Evolutionary conservation across 768 basidiomycete species (phyloP).

Genomic region (Boletus fagicola): DNA sequence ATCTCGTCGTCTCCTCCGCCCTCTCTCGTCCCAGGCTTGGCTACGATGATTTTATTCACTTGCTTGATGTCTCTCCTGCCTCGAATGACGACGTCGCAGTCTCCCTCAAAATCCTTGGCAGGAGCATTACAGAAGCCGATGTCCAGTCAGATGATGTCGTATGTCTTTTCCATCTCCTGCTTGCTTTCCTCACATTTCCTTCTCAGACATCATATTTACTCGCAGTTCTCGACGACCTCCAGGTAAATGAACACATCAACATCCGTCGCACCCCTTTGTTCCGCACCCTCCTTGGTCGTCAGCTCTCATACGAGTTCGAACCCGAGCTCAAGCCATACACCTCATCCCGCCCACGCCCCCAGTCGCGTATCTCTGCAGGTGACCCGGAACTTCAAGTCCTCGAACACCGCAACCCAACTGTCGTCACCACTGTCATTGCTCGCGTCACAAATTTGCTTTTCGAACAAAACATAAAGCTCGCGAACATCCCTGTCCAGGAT

Average conservation of each 20-base stretch:
- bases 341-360: constrained; percentile 19
- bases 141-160: constrained; percentile 48
- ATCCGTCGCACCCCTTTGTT: constrained; percentile 43
- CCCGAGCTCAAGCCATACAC: constrained; percentile 10
- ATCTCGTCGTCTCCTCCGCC: constrained; percentile 43
- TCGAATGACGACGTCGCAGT: constrained; percentile 33
- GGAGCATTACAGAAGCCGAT: constrained; percentile 42
- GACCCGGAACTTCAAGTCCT: constrained; percentile 34
- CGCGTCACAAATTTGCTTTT: constrained; percentile 48
- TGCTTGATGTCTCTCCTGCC: constrained; percentile 32
- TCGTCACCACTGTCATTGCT: constrained; percentile 48
- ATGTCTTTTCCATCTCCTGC: constrained; percentile 21
- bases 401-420: constrained; percentile 37
- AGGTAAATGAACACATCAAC: constrained; percentile 29
- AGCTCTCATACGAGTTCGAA: constrained; percentile 23
- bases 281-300: constrained; percentile 31
- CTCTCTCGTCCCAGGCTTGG: constrained; percentile 36
- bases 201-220: constrained; percentile 46
- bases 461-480: constrained; percentile 42
- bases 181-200: constrained; percentile 3
- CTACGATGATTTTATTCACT: constrained; percentile 40
- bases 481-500: constrained; percentile 30
- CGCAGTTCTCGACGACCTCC: constrained; percentile 40
- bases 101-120: constrained; percentile 41
- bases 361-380: constrained; percentile 8